phyloP scores from a whole-genome alignment of 1,284 basidiomycete genomes.

The Pascua guehoae region DNA sequence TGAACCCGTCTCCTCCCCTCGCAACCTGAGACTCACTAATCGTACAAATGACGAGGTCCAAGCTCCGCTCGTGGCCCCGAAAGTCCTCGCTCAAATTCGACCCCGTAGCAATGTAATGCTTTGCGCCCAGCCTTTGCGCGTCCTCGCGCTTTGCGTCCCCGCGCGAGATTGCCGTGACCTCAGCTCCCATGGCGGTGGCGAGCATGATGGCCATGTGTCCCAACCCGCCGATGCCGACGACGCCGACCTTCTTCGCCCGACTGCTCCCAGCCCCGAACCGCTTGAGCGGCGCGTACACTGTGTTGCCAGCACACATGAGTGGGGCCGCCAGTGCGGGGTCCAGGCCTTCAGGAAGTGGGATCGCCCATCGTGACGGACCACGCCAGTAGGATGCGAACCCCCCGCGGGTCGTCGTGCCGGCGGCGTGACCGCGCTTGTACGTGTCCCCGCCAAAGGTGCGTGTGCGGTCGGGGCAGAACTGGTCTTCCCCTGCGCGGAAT shows the following conservation, averaged over 20 bases:
- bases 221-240: slow-evolving; percentile 52
- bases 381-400: slow-evolving; percentile 48
- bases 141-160: slow-evolving; percentile 51
- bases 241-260: slow-evolving; percentile 52
- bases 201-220: slow-evolving; percentile 40
- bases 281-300: slow-evolving; percentile 51
- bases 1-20: not conserved
- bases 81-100: slow-evolving; percentile 25
- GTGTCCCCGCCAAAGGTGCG: slow-evolving; percentile 7
- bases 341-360: slow-evolving; percentile 60
- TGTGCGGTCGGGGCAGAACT: slow-evolving; percentile 23
- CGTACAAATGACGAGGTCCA: slow-evolving; percentile 51
- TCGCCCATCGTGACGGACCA: slow-evolving; percentile 55
- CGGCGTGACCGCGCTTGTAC: slow-evolving; percentile 11
- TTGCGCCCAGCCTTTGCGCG: slow-evolving; percentile 53
- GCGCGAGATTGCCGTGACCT: slow-evolving; percentile 59
- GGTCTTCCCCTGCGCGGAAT: slow-evolving; percentile 14
- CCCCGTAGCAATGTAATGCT: slow-evolving; percentile 43
- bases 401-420: slow-evolving; percentile 40
- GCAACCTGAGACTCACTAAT: slow-evolving; percentile 24
- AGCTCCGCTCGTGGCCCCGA: slow-evolving; percentile 29
- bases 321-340: slow-evolving; percentile 55
- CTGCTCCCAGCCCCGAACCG: slow-evolving; percentile 52
- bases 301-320: slow-evolving; percentile 50
- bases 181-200: slow-evolving; percentile 58